Percentiles rank a stretch among this genome's conserved stretches.
Evolutionary conservation across 2,329 filamentous ascomycete genomes (phyloP).

Genomic region (Diaporthe citrichinensis): DNA sequence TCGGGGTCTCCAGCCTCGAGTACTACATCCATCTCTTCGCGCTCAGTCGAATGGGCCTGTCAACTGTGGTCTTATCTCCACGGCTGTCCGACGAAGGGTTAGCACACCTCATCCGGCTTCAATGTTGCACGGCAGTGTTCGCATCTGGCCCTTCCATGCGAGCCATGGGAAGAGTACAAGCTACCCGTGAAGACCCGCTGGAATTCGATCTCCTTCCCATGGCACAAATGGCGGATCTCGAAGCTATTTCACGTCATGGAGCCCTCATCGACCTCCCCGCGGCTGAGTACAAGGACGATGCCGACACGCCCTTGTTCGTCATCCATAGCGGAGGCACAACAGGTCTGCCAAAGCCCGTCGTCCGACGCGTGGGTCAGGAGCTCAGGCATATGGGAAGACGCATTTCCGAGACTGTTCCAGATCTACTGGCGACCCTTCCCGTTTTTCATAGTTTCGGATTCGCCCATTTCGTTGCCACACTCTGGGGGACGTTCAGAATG

Average conservation of each 20-base stretch:
- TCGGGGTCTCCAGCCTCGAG: slow-evolving; percentile 17
- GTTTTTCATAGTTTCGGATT: slow-evolving; percentile 16
- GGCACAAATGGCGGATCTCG: background rate
- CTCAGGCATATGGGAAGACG: too few species aligned
- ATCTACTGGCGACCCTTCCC: background rate
- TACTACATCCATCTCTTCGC: slow-evolving; percentile 10
- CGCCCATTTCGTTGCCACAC: background rate
- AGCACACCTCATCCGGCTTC: slow-evolving; percentile 19
- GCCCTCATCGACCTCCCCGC: background rate
- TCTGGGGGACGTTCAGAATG: background rate
- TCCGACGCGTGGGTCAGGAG: background rate
- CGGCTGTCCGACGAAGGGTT: slow-evolving; percentile 19
- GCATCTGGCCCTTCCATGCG: background rate
- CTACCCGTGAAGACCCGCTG: background rate
- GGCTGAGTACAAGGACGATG: background rate
- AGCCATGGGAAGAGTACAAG: background rate
- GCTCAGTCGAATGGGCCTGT: slow-evolving; percentile 24
- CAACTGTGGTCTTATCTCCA: slow-evolving; percentile 15
- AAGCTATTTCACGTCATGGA: background rate
- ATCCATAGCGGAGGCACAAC: slow-evolving; percentile 36
- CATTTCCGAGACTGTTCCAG: background rate
- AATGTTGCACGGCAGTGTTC: background rate
- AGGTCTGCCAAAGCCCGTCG: slow-evolving; percentile 27
- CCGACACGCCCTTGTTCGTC: background rate
- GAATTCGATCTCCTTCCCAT: slow-evolving; percentile 12